Conservation (phyloP, 257 asterid species). For the Handroanthus guayacan region DNA sequence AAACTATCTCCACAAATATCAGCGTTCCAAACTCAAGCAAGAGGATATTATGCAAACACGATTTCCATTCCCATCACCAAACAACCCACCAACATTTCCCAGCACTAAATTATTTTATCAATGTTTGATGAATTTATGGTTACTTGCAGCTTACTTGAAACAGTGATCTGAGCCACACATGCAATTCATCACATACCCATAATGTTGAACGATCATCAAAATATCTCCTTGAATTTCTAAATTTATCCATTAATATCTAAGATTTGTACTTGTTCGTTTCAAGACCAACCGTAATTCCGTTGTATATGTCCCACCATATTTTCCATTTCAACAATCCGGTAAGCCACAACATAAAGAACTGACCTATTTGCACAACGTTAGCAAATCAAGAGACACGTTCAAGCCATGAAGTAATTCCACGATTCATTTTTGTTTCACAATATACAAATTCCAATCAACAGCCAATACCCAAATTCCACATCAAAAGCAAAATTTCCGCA, state of each 20-base stretch:
- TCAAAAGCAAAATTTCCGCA: slow-evolving; percentile 1
- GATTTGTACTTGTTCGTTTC: not conserved
- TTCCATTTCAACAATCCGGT: not conserved
- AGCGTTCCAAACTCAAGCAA: not conserved
- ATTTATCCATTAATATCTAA: not conserved
- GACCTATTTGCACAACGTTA: not conserved
- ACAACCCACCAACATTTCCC: not conserved
- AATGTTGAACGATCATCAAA: not conserved
- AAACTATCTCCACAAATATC: too few species aligned
- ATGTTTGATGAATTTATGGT: not conserved
- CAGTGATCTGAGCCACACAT: not conserved
- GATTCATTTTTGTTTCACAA: not conserved
- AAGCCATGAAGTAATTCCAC: not conserved
- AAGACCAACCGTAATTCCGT: not conserved
- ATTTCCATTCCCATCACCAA: not conserved
- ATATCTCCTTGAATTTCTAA: not conserved
- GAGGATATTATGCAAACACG: not conserved
- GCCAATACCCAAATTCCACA: not conserved
- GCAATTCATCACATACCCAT: not conserved
- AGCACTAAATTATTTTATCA: not conserved
- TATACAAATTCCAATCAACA: not conserved
- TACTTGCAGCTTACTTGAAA: not conserved
- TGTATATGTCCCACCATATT: not conserved
- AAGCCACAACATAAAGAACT: not conserved
- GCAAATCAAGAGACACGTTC: not conserved